These are phyloP conservation scores for Metschnikowia santaceciliae DNA, from an alignment of 805 yeast genomes.

Conservation along the genomic window DNA sequence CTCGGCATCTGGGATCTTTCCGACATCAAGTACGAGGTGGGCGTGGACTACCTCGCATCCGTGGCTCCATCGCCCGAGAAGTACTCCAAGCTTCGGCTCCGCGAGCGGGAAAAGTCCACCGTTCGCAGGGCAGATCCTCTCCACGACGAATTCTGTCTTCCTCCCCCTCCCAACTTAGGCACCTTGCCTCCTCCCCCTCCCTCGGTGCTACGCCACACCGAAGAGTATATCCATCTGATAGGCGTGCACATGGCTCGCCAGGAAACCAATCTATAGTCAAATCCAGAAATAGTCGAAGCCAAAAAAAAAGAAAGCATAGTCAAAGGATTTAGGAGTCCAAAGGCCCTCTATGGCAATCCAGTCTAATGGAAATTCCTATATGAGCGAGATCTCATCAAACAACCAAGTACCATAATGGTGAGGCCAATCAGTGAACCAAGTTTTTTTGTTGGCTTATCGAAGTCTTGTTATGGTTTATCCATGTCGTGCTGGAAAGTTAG, in stretches of 20 bases:
- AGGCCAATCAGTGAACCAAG: too few relatives aligned
- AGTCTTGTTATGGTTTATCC: too few relatives aligned
- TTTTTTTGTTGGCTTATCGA: too few relatives aligned
- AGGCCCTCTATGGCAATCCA: too few relatives aligned
- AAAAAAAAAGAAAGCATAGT: too few relatives aligned
- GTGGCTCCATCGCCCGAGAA: conserved; percentile 26
- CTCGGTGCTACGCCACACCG: conserved; percentile 13
- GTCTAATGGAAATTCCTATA: too few relatives aligned
- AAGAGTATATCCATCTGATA: conserved; percentile 12
- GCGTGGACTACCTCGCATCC: conserved; percentile 30
- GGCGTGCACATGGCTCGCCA: conserved; percentile 12
- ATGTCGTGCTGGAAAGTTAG: too few relatives aligned
- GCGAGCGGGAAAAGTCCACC: conserved; percentile 13
- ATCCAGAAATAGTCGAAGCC: too few relatives aligned
- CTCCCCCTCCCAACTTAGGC: conserved; percentile 18
- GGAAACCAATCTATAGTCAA: conserved; percentile 10
- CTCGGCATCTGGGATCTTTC: conserved; percentile 30
- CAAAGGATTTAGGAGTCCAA: too few relatives aligned
- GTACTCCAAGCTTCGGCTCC: conserved; percentile 9
- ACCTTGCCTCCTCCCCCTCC: conserved; percentile 19
- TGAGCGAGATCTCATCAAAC: too few relatives aligned
- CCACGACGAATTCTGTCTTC: conserved; percentile 14
- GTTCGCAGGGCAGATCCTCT: conserved; percentile 13
- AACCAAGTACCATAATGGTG: too few relatives aligned
- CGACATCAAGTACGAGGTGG: conserved; percentile 33